phyloP scores from a whole-genome alignment of 2,329 filamentous ascomycete genomes.

The Microsporum ferrugineum region DNA sequence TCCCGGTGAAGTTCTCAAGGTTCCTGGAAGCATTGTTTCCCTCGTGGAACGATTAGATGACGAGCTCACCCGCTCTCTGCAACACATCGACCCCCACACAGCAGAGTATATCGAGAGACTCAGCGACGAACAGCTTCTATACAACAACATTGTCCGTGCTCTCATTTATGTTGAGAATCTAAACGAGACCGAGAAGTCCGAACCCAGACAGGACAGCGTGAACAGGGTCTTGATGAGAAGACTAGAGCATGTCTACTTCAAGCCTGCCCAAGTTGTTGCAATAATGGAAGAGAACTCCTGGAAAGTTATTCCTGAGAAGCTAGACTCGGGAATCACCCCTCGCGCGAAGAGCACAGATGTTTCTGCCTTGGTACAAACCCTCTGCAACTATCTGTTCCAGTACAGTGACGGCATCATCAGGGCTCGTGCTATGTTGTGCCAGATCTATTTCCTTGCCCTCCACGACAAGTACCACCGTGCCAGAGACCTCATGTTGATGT shows the following conservation, averaged over 20 bases:
- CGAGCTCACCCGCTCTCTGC: conserved; percentile 91
- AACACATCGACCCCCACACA: conserved; percentile 95
- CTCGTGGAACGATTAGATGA: conserved; percentile 93
- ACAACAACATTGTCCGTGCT: conserved; percentile 82
- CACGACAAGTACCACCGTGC: conserved; percentile 98
- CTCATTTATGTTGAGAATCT: conserved; percentile 80
- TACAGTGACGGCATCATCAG: conserved; percentile 93
- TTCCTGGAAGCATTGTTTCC: conserved; percentile 88
- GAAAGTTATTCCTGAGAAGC: conserved; percentile 59
- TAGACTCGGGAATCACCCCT: conserved; percentile 73
- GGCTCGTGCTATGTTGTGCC: conserved; percentile 92
- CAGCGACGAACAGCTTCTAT: conserved; percentile 78
- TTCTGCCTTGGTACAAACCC: conserved; percentile 60
- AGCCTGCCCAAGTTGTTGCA: conserved; percentile 84
- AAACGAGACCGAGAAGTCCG: conserved; percentile 50
- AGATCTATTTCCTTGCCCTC: conserved; percentile 95
- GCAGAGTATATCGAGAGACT: conserved; percentile 96
- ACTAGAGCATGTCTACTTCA: conserved; percentile 97
- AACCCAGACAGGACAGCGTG: conserved; percentile 70
- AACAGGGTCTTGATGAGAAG: conserved; percentile 91
- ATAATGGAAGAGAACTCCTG: conserved; percentile 92
- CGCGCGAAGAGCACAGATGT: conserved; percentile 58
- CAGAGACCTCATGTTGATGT: conserved; percentile 99
- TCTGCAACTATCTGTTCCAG: conserved; percentile 90
- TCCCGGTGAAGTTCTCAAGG: conserved; percentile 68